Evolutionary conservation across 768 basidiomycete genomes (phyloP).

Genomic region (Psilocybe cubensis): DNA sequence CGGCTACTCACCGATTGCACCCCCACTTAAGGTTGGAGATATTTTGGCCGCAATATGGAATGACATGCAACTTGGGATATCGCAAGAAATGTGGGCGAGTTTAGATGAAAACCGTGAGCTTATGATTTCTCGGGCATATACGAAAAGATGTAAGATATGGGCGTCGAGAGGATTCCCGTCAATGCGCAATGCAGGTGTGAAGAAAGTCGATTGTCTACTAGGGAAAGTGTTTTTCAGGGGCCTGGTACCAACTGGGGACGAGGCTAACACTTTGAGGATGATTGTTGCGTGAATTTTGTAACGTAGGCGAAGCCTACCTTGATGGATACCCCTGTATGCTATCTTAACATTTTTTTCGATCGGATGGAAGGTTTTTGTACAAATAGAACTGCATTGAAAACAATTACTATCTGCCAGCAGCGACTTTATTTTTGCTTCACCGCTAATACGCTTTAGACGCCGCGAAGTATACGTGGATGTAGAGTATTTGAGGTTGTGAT

Average conservation of each 20-base stretch:
- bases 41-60: constrained; percentile 55
- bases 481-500: neutral
- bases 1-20: constrained; percentile 25
- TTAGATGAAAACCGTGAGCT: constrained; percentile 33
- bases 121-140: constrained; percentile 39
- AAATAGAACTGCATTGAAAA: neutral
- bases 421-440: neutral
- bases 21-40: constrained; percentile 61
- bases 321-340: neutral
- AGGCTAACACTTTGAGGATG: constrained; percentile 39
- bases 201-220: constrained; percentile 61
- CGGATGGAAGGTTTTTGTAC: neutral
- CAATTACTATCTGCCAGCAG: neutral
- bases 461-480: neutral
- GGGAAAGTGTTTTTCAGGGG: constrained; percentile 53
- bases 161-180: constrained; percentile 22
- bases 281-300: constrained; percentile 21
- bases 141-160: constrained; percentile 38
- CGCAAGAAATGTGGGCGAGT: constrained; percentile 42
- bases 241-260: constrained; percentile 43
- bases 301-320: neutral
- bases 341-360: neutral
- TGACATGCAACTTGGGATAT: constrained; percentile 46
- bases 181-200: constrained; percentile 54
- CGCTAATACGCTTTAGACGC: neutral